Percentiles rank a stretch among this genome's conserved stretches.
phyloP scores from a whole-genome alignment of 192 early-diverging fungal species.

The Linnemannia zychae region DNA sequence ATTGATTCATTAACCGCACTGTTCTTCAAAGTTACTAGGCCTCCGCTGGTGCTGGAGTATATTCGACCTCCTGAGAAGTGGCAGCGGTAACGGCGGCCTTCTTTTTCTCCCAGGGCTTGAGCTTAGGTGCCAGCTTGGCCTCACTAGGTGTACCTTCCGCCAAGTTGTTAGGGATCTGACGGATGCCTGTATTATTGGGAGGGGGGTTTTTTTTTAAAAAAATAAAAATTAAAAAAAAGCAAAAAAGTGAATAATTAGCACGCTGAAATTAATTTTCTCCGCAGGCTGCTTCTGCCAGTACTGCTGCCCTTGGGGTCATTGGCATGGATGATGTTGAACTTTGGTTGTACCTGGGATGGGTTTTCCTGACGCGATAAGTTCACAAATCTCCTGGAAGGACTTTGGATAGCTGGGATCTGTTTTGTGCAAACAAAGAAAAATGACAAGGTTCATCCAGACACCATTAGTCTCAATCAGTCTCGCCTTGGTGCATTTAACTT shows the following conservation, averaged over 20 bases:
- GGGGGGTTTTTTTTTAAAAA: background rate
- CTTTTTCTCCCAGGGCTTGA: constrained; percentile 53
- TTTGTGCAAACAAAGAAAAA: background rate
- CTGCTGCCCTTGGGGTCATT: background rate
- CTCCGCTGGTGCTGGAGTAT: background rate
- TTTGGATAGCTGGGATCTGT: constrained; percentile 50
- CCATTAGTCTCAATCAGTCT: background rate
- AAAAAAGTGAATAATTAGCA: background rate
- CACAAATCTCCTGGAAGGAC: constrained; percentile 59
- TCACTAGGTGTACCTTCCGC: constrained; percentile 54
- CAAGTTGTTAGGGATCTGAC: constrained; percentile 56
- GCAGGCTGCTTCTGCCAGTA: background rate
- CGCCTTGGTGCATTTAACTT: too few species aligned
- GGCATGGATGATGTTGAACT: background rate
- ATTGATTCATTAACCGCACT: background rate
- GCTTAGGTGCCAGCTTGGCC: constrained; percentile 36
- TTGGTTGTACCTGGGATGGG: constrained; percentile 52
- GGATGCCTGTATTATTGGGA: constrained; percentile 54
- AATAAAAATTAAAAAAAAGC: background rate
- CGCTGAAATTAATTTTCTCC: background rate
- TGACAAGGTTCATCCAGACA: too few species aligned
- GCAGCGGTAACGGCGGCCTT: constrained; percentile 8
- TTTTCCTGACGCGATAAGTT: constrained; percentile 54
- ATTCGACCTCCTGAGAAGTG: background rate
- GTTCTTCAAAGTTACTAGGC: too few species aligned